Percentiles rank a stretch among this genome's conserved stretches.
Conservation (phyloP, 2,329 filamentous ascomycete genomes). For the Aspergillus versicolor region DNA sequence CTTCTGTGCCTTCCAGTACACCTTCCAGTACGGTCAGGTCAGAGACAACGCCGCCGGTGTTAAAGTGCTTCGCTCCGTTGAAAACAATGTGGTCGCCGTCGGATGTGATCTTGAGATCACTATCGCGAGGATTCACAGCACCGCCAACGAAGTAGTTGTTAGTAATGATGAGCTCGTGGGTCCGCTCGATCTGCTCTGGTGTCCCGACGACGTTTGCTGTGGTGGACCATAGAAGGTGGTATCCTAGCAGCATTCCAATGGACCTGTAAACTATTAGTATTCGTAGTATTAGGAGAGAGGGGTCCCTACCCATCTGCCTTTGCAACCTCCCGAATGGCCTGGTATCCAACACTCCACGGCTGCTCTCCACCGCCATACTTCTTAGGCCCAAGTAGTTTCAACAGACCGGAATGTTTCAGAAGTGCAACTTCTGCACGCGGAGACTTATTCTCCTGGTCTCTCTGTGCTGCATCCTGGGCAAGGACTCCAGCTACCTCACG, state of each 20-base stretch:
- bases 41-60: constrained; percentile 65
- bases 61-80: constrained; percentile 65
- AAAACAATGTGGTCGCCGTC: constrained; percentile 59
- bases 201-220: constrained; percentile 62
- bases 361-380: constrained; percentile 56
- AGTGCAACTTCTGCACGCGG: constrained; percentile 53
- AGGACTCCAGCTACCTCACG: constrained; percentile 52
- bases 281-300: too few species aligned
- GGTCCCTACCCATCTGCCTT: constrained; percentile 57
- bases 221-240: constrained; percentile 64
- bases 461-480: constrained; percentile 46
- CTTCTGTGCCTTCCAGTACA: constrained; percentile 53
- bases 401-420: constrained; percentile 52
- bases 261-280: constrained; percentile 39
- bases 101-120: constrained; percentile 56
- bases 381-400: constrained; percentile 52
- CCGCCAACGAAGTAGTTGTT: constrained; percentile 67
- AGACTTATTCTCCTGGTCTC: constrained; percentile 54
- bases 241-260: constrained; percentile 65
- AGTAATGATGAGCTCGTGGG: constrained; percentile 57
- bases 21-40: constrained; percentile 67
- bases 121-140: constrained; percentile 67
- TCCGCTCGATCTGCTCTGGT: constrained; percentile 58
- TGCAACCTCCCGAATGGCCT: constrained; percentile 61
- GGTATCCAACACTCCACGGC: constrained; percentile 57